Conservation (phyloP, 495 filamentous ascomycete species). For the Massariosphaeria phaeospora region DNA sequence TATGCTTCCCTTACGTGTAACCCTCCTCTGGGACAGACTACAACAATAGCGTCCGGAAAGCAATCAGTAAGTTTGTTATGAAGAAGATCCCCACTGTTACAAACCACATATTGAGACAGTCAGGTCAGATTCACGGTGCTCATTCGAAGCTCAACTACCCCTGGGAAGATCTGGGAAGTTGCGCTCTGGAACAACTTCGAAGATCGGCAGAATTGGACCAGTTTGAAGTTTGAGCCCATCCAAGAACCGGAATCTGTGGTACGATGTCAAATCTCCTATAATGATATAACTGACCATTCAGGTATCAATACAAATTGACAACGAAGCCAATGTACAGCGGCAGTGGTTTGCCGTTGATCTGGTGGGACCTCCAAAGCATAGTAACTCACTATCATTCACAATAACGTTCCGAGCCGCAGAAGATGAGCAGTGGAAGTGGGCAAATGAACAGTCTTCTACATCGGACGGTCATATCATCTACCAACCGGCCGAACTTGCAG, state of each 20-base stretch:
- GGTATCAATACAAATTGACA: no score
- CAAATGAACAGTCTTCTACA: slow-evolving; percentile 55
- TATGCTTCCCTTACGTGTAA: slow-evolving; percentile 52
- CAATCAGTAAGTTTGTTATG: slow-evolving; percentile 6
- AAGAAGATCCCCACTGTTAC: neutral
- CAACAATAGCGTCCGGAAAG: slow-evolving; percentile 45
- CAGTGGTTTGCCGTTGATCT: slow-evolving; percentile 43
- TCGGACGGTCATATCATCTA: slow-evolving; percentile 62
- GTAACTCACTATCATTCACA: slow-evolving; percentile 59
- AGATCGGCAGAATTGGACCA: slow-evolving; percentile 46
- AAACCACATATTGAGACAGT: neutral
- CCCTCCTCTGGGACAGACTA: slow-evolving; percentile 66
- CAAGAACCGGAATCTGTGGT: slow-evolving; percentile 40
- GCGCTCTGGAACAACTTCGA: slow-evolving; percentile 69
- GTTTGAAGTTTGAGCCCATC: slow-evolving; percentile 44
- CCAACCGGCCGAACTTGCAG: slow-evolving; percentile 31
- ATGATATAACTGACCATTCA: neutral
- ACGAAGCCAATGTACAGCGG: slow-evolving; percentile 15
- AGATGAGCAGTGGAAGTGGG: slow-evolving; percentile 67
- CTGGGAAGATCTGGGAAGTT: slow-evolving; percentile 61
- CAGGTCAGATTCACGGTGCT: slow-evolving; percentile 62
- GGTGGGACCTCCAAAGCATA: slow-evolving; percentile 31
- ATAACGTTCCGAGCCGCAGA: slow-evolving; percentile 61
- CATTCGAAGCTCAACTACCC: slow-evolving; percentile 58
- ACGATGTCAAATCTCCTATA: slow-evolving; percentile 1